Percentiles rank a stretch among this genome's conserved stretches.
Evolutionary conservation across 257 asterid species (phyloP).

Genomic region (Fraxinus excelsior): DNA sequence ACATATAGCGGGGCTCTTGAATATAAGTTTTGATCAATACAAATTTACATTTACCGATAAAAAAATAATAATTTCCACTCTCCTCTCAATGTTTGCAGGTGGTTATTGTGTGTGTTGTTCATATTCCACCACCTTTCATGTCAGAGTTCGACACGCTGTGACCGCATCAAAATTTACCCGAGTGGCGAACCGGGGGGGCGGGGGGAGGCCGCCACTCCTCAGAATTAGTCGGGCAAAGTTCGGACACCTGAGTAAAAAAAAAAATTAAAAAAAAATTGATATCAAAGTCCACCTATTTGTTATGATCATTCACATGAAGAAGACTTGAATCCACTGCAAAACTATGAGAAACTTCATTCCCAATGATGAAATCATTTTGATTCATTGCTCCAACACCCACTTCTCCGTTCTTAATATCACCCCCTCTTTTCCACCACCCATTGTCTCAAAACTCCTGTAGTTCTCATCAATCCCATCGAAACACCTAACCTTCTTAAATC

Average conservation of each 20-base stretch:
- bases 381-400: conserved; percentile 24
- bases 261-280: conserved; percentile 27
- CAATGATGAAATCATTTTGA: conserved; percentile 16
- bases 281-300: conserved; percentile 28
- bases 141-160: not conserved
- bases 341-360: conserved; percentile 23
- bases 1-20: too few species aligned
- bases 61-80: conserved; percentile 30
- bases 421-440: conserved; percentile 26
- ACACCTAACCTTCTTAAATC: conserved; percentile 45
- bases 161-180: too few species aligned
- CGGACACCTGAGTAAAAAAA: too few species aligned
- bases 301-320: conserved; percentile 22
- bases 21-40: too few species aligned
- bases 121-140: not conserved
- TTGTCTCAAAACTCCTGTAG: conserved; percentile 26
- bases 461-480: conserved; percentile 27
- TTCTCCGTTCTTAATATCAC: conserved; percentile 32
- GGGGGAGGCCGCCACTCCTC: too few species aligned
- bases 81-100: conserved; percentile 21
- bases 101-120: conserved; percentile 2
- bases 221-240: too few species aligned
- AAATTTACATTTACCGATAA: too few species aligned
- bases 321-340: conserved; percentile 21
- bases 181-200: too few species aligned